Base-by-base conservation (phyloP, 2,329 filamentous ascomycete genomes). In the Rhinocladiella similis region DNA sequence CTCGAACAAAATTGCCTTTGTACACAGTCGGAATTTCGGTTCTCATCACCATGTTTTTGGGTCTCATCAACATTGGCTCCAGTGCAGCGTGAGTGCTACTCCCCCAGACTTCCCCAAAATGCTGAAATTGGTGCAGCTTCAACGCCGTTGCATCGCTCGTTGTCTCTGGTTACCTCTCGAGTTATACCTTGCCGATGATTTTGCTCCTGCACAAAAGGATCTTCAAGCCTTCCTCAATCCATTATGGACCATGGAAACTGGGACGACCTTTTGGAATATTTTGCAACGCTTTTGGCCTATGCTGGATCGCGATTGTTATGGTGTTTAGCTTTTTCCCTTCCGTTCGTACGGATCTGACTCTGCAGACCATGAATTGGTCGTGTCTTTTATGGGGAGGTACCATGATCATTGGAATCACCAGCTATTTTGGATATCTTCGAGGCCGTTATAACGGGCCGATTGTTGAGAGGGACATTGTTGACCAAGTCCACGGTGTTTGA, bases 111-210 rank as follows among this genome's bases (percentile, higher is more conserved):
- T 16, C 5, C 3, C 4, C 16, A 16, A 5, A 16, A 19, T 18
- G 35, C 38, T 41, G 38, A 41, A 10, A 5, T 9, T 16, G 14
- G 2, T 41, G 38, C 10, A 41, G 38, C 38, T 80, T 83, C 67
- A 79, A 82, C 63, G 79, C 77, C 54, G 76, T 83, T 59, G 73
- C 79, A n/a, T 81, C 78, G 1, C 71, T 83, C 12, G 76, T 76
- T 22, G 72, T 80, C 49, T 76, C 73, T 33, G 76, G 77, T 1
- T 73, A 83, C 14, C 76, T 82, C 47, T 74, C 75, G 18, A 80
- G 78, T 16, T 83, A 83, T 63, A 73, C 82, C 51, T 71, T 82
- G 49, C 74, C 74, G 29, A 72, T 78, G 45, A 59, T 69, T n/a
- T 74, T 77, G 43, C 65, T 80, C 52, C 14, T 54, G 45, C 47